Percentiles rank a stretch among this genome's conserved stretches.
Conservation (phyloP, 805 yeast species). For the Ogataea pilisensis region DNA sequence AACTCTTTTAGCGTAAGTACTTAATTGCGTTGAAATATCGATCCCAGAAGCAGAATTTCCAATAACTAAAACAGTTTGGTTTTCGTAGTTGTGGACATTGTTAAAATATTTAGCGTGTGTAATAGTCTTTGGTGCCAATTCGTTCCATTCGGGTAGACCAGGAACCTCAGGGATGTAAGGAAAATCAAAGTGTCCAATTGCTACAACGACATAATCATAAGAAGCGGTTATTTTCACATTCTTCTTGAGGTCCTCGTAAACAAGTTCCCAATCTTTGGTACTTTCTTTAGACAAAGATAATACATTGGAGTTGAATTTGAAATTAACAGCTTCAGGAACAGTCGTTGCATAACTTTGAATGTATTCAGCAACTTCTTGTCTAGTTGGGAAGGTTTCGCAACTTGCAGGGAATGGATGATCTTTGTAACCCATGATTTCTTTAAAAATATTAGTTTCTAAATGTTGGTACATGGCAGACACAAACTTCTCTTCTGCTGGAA, state of each 20-base stretch:
- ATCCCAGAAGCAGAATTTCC: conserved; percentile 68
- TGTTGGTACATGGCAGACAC: conserved; percentile 34
- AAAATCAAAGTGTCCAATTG: conserved; percentile 46
- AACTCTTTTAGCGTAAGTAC: conserved; percentile 27
- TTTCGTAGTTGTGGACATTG: conserved; percentile 29
- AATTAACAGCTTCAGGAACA: conserved; percentile 35
- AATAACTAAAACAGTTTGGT: conserved; percentile 32
- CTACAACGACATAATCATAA: conserved; percentile 38
- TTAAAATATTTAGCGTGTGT: conserved; percentile 45
- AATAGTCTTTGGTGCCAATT: conserved; percentile 28
- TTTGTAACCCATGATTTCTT: conserved; percentile 29
- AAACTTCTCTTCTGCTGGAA: conserved; percentile 10
- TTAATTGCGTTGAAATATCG: conserved; percentile 41
- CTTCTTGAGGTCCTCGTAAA: conserved; percentile 5
- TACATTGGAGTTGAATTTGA: conserved; percentile 41
- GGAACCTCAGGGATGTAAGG: conserved; percentile 42
- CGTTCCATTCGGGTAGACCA: conserved; percentile 36
- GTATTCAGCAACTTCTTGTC: conserved; percentile 60
- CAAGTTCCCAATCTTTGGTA: conserved; percentile 25
- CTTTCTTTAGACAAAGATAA: conserved; percentile 33
- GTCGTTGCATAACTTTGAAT: conserved; percentile 49
- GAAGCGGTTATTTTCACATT: background rate
- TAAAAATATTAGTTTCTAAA: conserved; percentile 32
- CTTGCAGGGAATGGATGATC: conserved; percentile 30
- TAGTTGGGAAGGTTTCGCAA: conserved; percentile 51